Percentiles rank a stretch among this genome's conserved stretches.
These are phyloP conservation scores for Geotrichum aggregatum DNA, from an alignment of 1,139 yeast genomes.

Conservation along the genomic window DNA sequence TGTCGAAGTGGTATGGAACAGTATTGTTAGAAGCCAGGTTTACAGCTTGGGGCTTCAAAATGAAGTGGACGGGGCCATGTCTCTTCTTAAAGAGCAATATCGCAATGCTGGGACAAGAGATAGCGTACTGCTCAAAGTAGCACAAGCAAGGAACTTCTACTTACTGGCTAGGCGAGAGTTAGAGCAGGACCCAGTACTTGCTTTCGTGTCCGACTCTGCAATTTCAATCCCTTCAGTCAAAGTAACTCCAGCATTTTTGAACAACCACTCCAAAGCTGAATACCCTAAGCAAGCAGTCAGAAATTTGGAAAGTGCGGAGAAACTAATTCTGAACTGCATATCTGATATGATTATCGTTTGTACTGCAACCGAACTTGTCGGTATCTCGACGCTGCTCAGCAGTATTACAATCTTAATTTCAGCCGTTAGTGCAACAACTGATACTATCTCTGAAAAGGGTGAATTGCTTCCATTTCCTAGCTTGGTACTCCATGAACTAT, in stretches of 20 bases:
- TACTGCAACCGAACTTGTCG: conserved; percentile 27
- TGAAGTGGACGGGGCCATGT: conserved; percentile 26
- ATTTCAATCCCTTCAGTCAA: conserved; percentile 44
- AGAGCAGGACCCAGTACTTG: conserved; percentile 44
- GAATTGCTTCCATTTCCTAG: conserved; percentile 13
- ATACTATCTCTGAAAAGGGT: background rate
- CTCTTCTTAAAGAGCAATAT: conserved; percentile 22
- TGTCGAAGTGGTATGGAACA: conserved; percentile 26
- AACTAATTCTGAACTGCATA: conserved; percentile 14
- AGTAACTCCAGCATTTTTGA: background rate
- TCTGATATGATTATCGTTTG: conserved; percentile 21
- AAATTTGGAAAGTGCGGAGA: conserved; percentile 20
- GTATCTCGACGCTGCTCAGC: conserved; percentile 26
- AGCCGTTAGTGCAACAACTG: conserved; percentile 25
- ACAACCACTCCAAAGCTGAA: background rate
- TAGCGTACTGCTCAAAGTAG: conserved; percentile 24
- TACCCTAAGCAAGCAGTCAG: conserved; percentile 13
- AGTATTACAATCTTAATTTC: conserved; percentile 33
- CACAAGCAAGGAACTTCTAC: conserved; percentile 28
- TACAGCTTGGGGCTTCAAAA: conserved; percentile 30
- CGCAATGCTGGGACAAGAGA: conserved; percentile 24
- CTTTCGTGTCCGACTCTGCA: conserved; percentile 48
- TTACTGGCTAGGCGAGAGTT: conserved; percentile 29
- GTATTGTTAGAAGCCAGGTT: conserved; percentile 27
- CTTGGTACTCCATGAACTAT: conserved; percentile 20